These are phyloP conservation scores for Fusarium pilosicola DNA, from an alignment of 2,329 filamentous ascomycete genomes.

Conservation along the genomic window DNA sequence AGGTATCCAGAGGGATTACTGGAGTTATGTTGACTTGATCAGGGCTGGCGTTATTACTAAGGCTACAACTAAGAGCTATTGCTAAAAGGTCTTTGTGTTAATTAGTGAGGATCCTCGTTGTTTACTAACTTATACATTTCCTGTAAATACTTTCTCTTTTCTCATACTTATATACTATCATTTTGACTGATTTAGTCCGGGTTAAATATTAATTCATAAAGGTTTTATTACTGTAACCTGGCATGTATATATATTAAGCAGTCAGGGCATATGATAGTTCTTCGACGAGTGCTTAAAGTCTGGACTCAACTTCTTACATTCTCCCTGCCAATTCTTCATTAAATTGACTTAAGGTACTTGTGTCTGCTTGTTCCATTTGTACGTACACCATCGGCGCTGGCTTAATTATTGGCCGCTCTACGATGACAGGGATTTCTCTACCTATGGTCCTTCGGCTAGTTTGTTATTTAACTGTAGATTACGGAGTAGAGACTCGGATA, in stretches of 20 bases:
- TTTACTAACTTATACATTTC: accelerated
- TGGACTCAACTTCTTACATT: background rate
- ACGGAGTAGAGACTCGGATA: background rate
- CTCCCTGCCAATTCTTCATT: accelerated
- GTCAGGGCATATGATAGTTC: accelerated
- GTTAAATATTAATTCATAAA: background rate
- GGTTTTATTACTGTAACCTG: background rate
- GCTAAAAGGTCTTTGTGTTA: background rate
- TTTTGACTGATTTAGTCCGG: accelerated
- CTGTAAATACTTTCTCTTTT: no score
- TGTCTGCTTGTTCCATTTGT: background rate
- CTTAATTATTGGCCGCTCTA: accelerated
- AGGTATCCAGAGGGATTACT: background rate
- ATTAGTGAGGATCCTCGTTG: accelerated
- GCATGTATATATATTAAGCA: accelerated
- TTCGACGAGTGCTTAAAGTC: no score
- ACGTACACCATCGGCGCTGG: accelerated
- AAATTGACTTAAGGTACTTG: accelerated
- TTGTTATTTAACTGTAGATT: no score
- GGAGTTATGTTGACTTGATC: background rate
- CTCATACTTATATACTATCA: accelerated
- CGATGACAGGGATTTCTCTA: background rate
- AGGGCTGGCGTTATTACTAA: background rate
- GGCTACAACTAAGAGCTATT: background rate
- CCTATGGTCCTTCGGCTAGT: accelerated